These are phyloP conservation scores for Populus tremula DNA, from an alignment of 345 rosid genomes.

Conservation along the genomic window DNA sequence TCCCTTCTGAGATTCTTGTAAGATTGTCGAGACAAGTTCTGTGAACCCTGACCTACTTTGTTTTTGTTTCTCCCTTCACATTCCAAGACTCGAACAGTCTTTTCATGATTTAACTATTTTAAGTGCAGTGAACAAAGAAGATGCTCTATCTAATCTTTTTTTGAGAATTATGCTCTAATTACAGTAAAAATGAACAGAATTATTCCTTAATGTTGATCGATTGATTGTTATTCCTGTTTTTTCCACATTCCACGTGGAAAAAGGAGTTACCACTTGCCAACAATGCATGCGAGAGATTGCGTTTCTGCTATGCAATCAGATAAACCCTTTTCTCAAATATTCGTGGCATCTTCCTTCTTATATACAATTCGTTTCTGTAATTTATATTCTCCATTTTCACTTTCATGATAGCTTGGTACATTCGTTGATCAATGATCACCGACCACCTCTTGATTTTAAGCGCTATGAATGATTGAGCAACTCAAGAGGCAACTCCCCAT, in stretches of 20 bases:
- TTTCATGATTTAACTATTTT: neutral
- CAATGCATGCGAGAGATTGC: neutral
- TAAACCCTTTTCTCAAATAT: neutral
- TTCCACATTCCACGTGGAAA: neutral
- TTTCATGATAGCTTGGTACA: neutral
- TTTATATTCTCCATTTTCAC: neutral
- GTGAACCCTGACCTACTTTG: neutral
- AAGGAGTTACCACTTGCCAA: neutral
- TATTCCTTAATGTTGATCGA: neutral
- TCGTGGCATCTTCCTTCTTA: neutral
- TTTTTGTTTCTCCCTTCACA: neutral
- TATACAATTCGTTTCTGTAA: too few relatives aligned
- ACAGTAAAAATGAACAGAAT: neutral
- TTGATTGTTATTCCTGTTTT: neutral
- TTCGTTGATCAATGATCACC: constrained; percentile 1
- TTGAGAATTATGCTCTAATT: neutral
- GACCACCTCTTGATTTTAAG: constrained; percentile 5
- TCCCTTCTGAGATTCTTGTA: neutral
- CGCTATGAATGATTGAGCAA: neutral
- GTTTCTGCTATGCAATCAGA: neutral
- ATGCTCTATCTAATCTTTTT: too few relatives aligned
- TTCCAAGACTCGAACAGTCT: neutral
- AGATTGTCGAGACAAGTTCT: neutral
- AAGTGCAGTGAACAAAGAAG: neutral
- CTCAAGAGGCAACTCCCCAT: neutral